phyloP scores from a whole-genome alignment of 73 alveolate genomes.

The Uronychia binucleata region DNA sequence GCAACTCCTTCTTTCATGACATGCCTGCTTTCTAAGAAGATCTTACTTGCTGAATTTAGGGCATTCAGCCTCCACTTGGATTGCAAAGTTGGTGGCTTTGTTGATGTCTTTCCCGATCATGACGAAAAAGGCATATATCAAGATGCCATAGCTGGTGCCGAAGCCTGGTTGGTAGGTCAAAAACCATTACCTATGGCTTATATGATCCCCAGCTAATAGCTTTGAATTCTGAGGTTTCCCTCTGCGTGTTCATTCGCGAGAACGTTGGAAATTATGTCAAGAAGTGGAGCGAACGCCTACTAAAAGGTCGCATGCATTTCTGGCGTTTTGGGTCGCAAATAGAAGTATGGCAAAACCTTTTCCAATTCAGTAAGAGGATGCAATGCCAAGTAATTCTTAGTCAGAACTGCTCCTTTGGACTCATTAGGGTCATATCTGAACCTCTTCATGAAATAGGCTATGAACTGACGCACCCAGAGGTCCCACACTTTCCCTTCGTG shows the following conservation, averaged over 20 bases:
- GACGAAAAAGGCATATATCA: background rate
- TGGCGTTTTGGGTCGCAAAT: background rate
- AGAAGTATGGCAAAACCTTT: background rate
- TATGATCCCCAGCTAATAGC: background rate
- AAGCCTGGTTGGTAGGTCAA: background rate
- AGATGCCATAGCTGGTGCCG: background rate
- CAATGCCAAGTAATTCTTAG: background rate
- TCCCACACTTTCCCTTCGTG: background rate
- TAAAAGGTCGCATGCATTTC: background rate
- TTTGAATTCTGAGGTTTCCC: background rate
- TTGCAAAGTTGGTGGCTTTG: background rate
- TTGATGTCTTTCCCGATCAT: background rate
- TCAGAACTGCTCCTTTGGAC: background rate
- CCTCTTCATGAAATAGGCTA: background rate
- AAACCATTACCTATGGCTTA: background rate
- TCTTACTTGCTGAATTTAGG: background rate
- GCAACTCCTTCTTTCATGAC: no score
- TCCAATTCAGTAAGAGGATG: background rate
- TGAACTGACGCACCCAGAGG: background rate
- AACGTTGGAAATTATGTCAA: background rate
- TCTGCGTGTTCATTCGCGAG: background rate
- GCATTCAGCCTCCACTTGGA: background rate
- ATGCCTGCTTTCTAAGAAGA: no score
- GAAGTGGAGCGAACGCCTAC: background rate
- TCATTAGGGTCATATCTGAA: background rate